phyloP scores from a whole-genome alignment of 2,329 filamentous ascomycete genomes.

The Diaporthe humulicola region DNA sequence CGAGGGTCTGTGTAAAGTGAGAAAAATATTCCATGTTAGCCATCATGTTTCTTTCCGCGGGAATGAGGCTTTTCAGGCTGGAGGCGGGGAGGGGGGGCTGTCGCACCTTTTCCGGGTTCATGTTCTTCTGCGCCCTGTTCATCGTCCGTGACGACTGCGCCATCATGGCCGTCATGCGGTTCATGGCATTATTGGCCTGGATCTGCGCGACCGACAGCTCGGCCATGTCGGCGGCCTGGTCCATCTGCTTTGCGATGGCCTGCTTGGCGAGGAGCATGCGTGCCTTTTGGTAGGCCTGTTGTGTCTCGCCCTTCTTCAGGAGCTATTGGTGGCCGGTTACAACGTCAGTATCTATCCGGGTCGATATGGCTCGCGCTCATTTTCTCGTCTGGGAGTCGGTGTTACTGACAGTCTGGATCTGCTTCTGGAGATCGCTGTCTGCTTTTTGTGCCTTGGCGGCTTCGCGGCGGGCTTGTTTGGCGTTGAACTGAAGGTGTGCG shows the following conservation, averaged over 20 bases:
- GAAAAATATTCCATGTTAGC: background rate
- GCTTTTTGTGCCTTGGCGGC: constrained; percentile 72
- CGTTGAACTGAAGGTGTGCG: constrained; percentile 63
- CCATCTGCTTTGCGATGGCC: constrained; percentile 73
- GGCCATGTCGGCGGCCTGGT: constrained; percentile 75
- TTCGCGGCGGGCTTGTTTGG: constrained; percentile 72
- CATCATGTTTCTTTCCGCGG: background rate
- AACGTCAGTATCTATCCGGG: background rate
- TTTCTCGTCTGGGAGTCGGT: too few species aligned
- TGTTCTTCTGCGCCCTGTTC: constrained; percentile 68
- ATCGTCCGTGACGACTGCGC: constrained; percentile 70
- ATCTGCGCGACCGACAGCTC: constrained; percentile 72
- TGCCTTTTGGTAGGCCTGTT: constrained; percentile 73
- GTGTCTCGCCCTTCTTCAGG: constrained; percentile 73
- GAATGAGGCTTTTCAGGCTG: background rate
- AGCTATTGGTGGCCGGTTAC: constrained; percentile 49
- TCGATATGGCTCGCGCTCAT: background rate
- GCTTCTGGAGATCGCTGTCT: constrained; percentile 72
- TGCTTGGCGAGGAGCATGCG: constrained; percentile 74
- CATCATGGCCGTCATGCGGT: constrained; percentile 76
- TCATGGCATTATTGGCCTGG: constrained; percentile 75
- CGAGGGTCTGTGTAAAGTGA: constrained; percentile 60
- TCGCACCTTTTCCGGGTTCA: constrained; percentile 69
- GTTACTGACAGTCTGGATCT: constrained; percentile 66
- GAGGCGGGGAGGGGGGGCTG: background rate